phyloP scores from a whole-genome alignment of 495 filamentous ascomycete genomes.

The Lichenothelia convexa region DNA sequence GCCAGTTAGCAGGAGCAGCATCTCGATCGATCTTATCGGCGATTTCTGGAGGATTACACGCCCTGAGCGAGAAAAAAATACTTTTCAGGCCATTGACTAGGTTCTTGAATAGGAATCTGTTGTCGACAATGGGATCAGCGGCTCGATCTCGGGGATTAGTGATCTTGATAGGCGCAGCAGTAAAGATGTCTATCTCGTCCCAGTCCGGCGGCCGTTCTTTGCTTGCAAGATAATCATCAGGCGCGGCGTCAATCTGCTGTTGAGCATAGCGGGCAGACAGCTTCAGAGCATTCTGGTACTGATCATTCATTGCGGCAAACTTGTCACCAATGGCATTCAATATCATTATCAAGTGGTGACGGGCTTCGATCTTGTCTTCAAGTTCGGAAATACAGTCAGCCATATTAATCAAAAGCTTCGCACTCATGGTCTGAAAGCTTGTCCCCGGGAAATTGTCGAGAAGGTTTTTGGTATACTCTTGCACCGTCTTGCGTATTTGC shows the following conservation, averaged over 20 bases:
- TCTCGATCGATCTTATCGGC: slow-evolving; percentile 42
- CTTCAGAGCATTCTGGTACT: slow-evolving; percentile 87
- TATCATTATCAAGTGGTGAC: slow-evolving; percentile 94
- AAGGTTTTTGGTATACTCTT: slow-evolving; percentile 91
- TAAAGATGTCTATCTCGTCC: slow-evolving; percentile 97
- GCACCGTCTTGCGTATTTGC: slow-evolving; percentile 86
- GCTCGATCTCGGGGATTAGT: slow-evolving; percentile 81
- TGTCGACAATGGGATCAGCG: slow-evolving; percentile 87
- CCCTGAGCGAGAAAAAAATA: slow-evolving; percentile 85
- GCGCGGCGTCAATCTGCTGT: slow-evolving; percentile 42
- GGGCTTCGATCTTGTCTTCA: slow-evolving; percentile 75
- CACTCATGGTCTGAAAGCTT: slow-evolving; percentile 99
- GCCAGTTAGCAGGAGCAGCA: slow-evolving; percentile 77
- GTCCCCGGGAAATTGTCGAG: slow-evolving; percentile 94
- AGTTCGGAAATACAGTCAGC: slow-evolving; percentile 90
- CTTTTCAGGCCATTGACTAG: slow-evolving; percentile 95
- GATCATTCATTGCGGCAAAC: slow-evolving; percentile 93
- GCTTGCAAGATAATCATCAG: slow-evolving; percentile 71
- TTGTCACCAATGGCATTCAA: slow-evolving; percentile 95
- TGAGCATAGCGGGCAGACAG: slow-evolving; percentile 55
- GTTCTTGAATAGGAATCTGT: slow-evolving; percentile 96
- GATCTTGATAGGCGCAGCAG: slow-evolving; percentile 86
- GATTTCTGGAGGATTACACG: slow-evolving; percentile 50
- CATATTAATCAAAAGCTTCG: slow-evolving; percentile 91
- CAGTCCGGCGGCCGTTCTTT: slow-evolving; percentile 67